Conservation (phyloP, 306 rosid species). For the Ammopiptanthus mongolicus region DNA sequence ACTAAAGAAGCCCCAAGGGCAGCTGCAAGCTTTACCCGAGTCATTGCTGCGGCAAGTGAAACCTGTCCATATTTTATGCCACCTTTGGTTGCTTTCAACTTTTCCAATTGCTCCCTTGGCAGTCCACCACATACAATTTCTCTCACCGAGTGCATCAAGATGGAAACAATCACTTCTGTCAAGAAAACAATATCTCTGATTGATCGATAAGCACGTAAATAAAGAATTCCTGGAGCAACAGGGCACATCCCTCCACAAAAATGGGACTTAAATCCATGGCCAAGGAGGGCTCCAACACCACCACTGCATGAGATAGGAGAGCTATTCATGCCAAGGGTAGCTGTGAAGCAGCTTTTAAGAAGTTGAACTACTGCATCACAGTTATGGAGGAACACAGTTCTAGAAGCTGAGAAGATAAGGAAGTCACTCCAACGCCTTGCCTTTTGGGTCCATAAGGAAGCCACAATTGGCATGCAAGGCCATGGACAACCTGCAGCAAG, state of each 20-base stretch:
- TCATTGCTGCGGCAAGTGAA: constrained; percentile 75
- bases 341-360: constrained; percentile 87
- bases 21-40: constrained; percentile 79
- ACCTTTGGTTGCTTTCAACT: constrained; percentile 42
- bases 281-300: constrained; percentile 87
- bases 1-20: constrained; percentile 86
- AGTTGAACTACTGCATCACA: constrained; percentile 73
- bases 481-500: constrained; percentile 97
- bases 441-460: constrained; percentile 97
- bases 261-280: constrained; percentile 82
- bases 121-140: constrained; percentile 49
- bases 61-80: constrained; percentile 49
- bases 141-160: constrained; percentile 77
- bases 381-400: constrained; percentile 90
- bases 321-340: constrained; percentile 73
- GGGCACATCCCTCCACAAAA: constrained; percentile 76
- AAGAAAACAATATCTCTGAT: constrained; percentile 61
- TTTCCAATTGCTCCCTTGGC: constrained; percentile 44
- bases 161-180: constrained; percentile 70
- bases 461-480: constrained; percentile 99
- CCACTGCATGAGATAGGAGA: constrained; percentile 63
- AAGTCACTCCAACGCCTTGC: constrained; percentile 94
- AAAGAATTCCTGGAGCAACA: constrained; percentile 91
- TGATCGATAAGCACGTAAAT: constrained; percentile 68
- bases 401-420: constrained; percentile 84